Percentiles rank a stretch among this genome's conserved stretches.
Evolutionary conservation across 2,329 filamentous ascomycete genomes (phyloP).

Genomic region (Curvularia spicifera): DNA sequence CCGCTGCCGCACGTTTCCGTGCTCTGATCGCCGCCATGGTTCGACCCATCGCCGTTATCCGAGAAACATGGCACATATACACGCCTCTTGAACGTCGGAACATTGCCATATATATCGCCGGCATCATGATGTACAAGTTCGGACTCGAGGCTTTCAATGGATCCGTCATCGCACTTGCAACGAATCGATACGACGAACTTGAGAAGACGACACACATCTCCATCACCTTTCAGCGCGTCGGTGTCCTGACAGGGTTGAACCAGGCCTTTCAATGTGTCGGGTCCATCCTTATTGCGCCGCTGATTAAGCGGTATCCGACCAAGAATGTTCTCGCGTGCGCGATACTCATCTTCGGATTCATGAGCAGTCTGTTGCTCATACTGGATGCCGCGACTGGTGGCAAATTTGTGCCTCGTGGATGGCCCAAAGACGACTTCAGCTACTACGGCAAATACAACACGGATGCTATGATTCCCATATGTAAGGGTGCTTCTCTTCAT

Average conservation of each 20-base stretch:
- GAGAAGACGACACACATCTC: conserved; percentile 40
- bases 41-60: conserved; percentile 32
- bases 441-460: conserved; percentile 59
- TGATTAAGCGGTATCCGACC: conserved; percentile 58
- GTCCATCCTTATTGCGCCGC: conserved; percentile 58
- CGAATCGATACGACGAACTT: conserved; percentile 59
- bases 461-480: conserved; percentile 59
- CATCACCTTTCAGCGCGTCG: conserved; percentile 57
- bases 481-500: conserved; percentile 21
- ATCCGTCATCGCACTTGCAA: conserved; percentile 57
- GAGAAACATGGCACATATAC: conserved; percentile 46
- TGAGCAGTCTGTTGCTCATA: conserved; percentile 57
- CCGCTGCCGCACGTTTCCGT: conserved; percentile 20
- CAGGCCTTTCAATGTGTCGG: conserved; percentile 60
- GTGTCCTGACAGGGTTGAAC: conserved; percentile 57
- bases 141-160: conserved; percentile 60
- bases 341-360: conserved; percentile 55
- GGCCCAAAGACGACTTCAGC: conserved; percentile 49
- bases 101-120: conserved; percentile 52
- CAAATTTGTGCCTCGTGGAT: conserved; percentile 48
- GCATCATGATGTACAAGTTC: conserved; percentile 62
- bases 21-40: conserved; percentile 24
- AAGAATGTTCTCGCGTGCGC: conserved; percentile 55
- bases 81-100: conserved; percentile 52
- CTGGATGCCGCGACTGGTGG: conserved; percentile 59